Base-by-base conservation (phyloP, 306 rosid genomes). In the Cucumis melo region DNA sequence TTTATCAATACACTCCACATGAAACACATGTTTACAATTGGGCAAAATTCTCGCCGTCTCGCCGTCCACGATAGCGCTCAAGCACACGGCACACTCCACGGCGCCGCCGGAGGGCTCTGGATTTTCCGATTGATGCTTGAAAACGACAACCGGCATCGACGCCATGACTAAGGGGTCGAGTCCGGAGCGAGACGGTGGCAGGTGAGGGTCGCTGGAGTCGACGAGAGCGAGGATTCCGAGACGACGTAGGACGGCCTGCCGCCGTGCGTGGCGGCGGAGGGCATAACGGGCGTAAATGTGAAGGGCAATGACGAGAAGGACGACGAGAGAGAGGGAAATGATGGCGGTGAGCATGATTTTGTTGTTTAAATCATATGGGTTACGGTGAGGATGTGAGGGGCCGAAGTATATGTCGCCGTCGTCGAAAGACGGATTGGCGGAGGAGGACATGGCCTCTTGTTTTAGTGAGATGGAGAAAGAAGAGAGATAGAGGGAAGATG, bases 241-340 rank as follows among this genome's bases (percentile, higher is more conserved):
- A 0, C 63, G 87, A 70, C 78, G 88, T 2, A 87, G 48, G 44
- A 87, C 82, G 5, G 81, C 80, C 0, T 90, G 84, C 24, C 92
- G 93, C 4, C 86, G 97, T 11, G 89, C 84, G 20, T 86, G 96
- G 62, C 97, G 90, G 15, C 83, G 68, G 20, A 93, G 87, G 48
- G 82, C 81, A 10, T 50, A 85, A 75, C 94, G 83, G 0, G 97
- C 97, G 17, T 93, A 93, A 78, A 92, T 61, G 76, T 91, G 98
- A 21, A 93, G 97, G 5, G 88, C 86, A 1, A 93, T 24, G 8
- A 91, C 97, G 2, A 91, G 38, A 6, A 86, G 11, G 10, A 93
- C 72, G 38, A 91, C 92, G 19, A 77, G 20, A 2, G 91, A 79
- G 41, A 93, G 80, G 44, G 92, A 88, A 27, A 83, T 42, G 56